Conservation (phyloP, 768 basidiomycete species). For the Cystobasidiopsis lactophilus region DNA sequence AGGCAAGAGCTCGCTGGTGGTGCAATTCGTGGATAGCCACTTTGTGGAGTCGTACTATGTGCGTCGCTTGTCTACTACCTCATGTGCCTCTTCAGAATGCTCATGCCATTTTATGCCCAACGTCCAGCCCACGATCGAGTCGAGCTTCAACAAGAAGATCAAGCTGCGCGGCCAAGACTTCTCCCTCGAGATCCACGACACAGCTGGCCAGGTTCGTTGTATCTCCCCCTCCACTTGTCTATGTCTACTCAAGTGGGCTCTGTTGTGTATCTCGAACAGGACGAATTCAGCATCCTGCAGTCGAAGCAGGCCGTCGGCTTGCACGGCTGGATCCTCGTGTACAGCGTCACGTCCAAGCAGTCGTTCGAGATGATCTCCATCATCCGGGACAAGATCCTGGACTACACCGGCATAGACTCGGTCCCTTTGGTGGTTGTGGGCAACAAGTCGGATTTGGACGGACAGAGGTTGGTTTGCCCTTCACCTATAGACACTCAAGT, state of each 20-base stretch:
- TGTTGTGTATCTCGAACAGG: too few species aligned
- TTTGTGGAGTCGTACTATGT: slow-evolving; percentile 28
- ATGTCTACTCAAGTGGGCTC: too few species aligned
- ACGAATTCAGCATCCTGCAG: slow-evolving; percentile 86
- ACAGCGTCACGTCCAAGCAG: slow-evolving; percentile 67
- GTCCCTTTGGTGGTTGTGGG: slow-evolving; percentile 90
- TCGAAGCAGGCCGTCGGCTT: slow-evolving; percentile 74
- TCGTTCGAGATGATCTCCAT: slow-evolving; percentile 90
- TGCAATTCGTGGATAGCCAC: slow-evolving; percentile 79
- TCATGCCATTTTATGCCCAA: slow-evolving; percentile 35
- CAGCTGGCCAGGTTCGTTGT: slow-evolving; percentile 85
- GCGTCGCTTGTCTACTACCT: not conserved
- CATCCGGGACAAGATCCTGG: slow-evolving; percentile 77
- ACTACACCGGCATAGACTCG: slow-evolving; percentile 58
- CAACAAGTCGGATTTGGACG: slow-evolving; percentile 62
- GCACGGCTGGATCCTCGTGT: slow-evolving; percentile 90
- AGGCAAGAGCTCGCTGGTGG: slow-evolving; percentile 86
- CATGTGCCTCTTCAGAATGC: not conserved
- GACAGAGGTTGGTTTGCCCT: slow-evolving; percentile 33
- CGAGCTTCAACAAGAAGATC: slow-evolving; percentile 34
- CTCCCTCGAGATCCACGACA: slow-evolving; percentile 92
- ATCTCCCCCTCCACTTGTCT: not conserved
- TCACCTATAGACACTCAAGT: too few species aligned
- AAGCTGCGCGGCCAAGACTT: slow-evolving; percentile 74
- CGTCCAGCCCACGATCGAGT: slow-evolving; percentile 91